Base-by-base conservation (phyloP, 2,329 filamentous ascomycete species). In the Penicillium palitans region DNA sequence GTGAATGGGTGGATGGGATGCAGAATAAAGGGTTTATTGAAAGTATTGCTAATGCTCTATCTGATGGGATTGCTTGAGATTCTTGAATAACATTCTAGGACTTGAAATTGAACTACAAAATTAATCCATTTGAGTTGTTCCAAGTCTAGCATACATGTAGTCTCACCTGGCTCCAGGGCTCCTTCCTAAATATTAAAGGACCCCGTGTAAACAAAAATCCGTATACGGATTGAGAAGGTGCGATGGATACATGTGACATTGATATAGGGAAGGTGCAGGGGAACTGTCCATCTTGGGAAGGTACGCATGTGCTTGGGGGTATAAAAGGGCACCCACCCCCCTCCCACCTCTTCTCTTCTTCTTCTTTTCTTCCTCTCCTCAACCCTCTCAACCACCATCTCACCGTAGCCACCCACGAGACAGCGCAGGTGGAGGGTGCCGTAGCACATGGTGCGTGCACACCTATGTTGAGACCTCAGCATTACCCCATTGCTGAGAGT, bases 1-100 rank as follows among this genome's bases (percentile, higher is more conserved):
- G 35, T n/a, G 55, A 68, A 55, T 73, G 74, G 72, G 41, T 71
- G 25, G 57, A 63, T 2, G 63, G 62, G 3, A 63, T 75, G 61
- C 61, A 68, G 59, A 71, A 66, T 25, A 57, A 58, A 42, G 56
- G 48, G 9, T 37, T 71, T 21, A 62, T 74, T 31, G 19, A 19
- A 8, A 47, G 58, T 3, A 52, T 61, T 48, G 65, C 66, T 10
- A 6, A 6, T 25, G 9, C 15, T n/a, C 15, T 52, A 6, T 24
- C 50, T 15, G 27, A 41, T 44, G 50, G 39, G 15, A 21, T 44
- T 7, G 25, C 13, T 21, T 19, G 50, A 44, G 27, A 21, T 19
- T 21, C 17, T 29, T 29, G 10, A n/a, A 29, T 29, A 9, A 21
- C 2, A 31, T 45, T 13, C 3, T 4, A 25, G 24, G 41, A n/a